Evolutionary conservation across 495 filamentous ascomycete species (phyloP), one percentile per base, ranked within the genome.

Genomic region (Aspergillus bertholletiae): DNA sequence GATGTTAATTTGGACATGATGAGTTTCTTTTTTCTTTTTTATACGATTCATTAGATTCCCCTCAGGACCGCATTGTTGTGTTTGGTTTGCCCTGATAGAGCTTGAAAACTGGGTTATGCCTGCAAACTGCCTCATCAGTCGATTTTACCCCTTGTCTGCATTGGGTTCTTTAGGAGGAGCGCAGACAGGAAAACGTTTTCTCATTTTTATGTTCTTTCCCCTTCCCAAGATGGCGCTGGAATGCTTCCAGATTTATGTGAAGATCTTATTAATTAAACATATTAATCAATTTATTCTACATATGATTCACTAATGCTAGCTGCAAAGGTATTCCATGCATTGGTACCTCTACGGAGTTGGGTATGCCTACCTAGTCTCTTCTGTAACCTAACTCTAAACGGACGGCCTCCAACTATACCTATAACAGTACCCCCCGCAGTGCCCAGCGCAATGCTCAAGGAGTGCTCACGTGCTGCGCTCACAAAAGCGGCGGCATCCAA

Each of bases 41-140:
- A 72, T 67, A 73, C 67, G 68, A 63, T 63, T 71, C 54, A 60
- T 56, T 68, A 73, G 72, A 74, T 73, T 73, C 70, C 70, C 70
- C 52, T 45, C 46, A 48, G 54, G 58, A 56, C 63, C 58, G 53
- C 67, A 62, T 65, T 66, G 61, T 67, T 63, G 58, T 63, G 47
- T 54, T 48, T 58, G 41, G 53, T 45, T n/a, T 61, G 54, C 46
- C 54, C 59, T 53, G 57, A 60, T 66, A 69, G 73, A 69, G 65
- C 66, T 54, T 57, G 50, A 51, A 48, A 47, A 49, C 55, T 57
- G 47, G 46, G 49, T 60, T 58, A 57, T 54, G 49, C 46, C 17
- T 53, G 41, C 20, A 43, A 41, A 22, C 26, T 55, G 49, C 56
- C 37, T 27, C 27, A 27, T 49, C 46, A 41, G 43, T 50, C 41